Evolutionary conservation across 2,329 filamentous ascomycete species (phyloP), one percentile per base, ranked within the genome.

Genomic region (Penicillium sp.): DNA sequence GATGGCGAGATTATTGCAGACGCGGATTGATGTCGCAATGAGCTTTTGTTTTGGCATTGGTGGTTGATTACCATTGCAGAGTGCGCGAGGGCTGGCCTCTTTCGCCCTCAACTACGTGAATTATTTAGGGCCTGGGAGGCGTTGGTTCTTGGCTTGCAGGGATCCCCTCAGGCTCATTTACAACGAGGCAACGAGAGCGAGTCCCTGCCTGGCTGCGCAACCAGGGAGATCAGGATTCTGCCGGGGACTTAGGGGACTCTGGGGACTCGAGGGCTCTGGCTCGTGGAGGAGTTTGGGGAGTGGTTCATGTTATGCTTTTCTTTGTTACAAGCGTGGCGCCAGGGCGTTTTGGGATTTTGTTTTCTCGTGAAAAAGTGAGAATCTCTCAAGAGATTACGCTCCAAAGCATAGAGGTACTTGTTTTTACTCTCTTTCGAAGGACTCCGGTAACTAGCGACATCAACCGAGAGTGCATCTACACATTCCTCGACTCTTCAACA

Each of bases 251-350:
- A n/a, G 19, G 41, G 22, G 22, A 22, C 24, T 27, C 22, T 3
- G 22, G 22, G 43, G 43, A 46, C 43, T 27, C 22, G 43, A 46
- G 43, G 14, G 10, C 43, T 10, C 22, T 22, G 22, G 18, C 22
- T 10, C 22, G 4, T 16, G 41, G 6, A 44, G 19, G 27, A 10
- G 43, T 31, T 10, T 3, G 39, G n/a, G 7, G 18, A 27, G 24
- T 33, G 13, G 13, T 44, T 46, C n/a, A 10, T 27, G 13, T 46
- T 16, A 27, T 31, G 31, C 43, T 46, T 31, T 27, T 22, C 7
- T 49, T 49, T 49, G n/a, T 46, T 46, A 10, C 46, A 49, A 49
- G 41, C 16, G 52, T 39, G 22, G 53, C 41, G 53, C 11, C n/a
- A 14, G 24, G 36, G 53, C 35, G 49, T 39, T 31, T 27, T 4